phyloP scores from a whole-genome alignment of 225 moss, liverwort and hornwort species.

The Sphagnum contortum region DNA sequence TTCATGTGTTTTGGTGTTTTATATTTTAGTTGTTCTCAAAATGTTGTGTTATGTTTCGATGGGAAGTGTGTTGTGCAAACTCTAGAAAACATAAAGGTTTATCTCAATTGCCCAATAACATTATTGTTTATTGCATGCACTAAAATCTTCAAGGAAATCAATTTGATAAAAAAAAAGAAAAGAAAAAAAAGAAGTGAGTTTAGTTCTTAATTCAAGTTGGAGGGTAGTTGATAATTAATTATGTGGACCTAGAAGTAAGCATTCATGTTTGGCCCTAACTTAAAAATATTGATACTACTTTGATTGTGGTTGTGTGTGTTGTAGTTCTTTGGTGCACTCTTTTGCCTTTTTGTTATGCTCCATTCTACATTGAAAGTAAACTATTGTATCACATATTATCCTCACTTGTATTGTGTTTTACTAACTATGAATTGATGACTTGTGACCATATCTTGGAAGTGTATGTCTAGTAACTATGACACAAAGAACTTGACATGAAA shows the following conservation, averaged over 20 bases:
- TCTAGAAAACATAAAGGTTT: constrained; percentile 63
- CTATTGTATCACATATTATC: too few species aligned
- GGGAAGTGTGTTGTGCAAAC: constrained; percentile 64
- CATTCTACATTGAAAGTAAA: neutral
- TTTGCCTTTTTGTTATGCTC: neutral
- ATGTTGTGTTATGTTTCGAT: constrained; percentile 76
- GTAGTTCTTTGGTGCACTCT: constrained; percentile 22
- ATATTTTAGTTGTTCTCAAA: constrained; percentile 65
- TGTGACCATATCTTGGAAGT: too few species aligned
- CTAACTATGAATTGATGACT: too few species aligned
- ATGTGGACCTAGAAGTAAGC: constrained; percentile 47
- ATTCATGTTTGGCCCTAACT: constrained; percentile 27
- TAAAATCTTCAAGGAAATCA: too few species aligned
- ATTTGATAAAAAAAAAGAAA: neutral
- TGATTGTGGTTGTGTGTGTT: constrained; percentile 38
- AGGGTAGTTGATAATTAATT: constrained; percentile 43
- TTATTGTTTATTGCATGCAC: too few species aligned
- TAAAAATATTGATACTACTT: constrained; percentile 51
- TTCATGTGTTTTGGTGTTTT: too few species aligned
- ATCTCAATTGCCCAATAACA: neutral
- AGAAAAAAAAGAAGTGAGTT: neutral
- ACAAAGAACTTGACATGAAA: too few species aligned
- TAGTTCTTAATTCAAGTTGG: neutral
- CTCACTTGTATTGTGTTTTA: too few species aligned
- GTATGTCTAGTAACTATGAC: too few species aligned